Evolutionary conservation across 2,329 filamentous ascomycete species (phyloP), one percentile per base, ranked within the genome.

Genomic region (Niveomyces coronatus): DNA sequence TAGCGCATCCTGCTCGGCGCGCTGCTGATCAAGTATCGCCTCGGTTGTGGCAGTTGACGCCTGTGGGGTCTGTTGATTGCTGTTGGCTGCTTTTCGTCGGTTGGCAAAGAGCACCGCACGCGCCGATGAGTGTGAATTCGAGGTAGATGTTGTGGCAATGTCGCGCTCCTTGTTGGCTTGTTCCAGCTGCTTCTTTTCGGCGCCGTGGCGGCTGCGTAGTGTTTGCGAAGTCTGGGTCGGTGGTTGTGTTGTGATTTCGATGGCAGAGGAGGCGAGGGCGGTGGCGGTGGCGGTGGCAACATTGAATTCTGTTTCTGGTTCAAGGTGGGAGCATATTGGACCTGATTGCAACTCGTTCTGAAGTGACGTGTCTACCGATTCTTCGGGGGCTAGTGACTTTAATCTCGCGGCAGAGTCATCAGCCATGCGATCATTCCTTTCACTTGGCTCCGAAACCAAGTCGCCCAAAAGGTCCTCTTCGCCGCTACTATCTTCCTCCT

Each of bases 1-100:
- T 3, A 96, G 71, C 23, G 72, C 67, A 57, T 94, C 86, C 59
- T 95, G 88, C 62, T 94, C 86, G 38, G 67, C 68, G 37, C 85
- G 81, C 53, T 94, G 77, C 52, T 82, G 73, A 49, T 84, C 76
- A 30, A 94, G 73, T 22, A 87, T 71, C 1, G 78, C 71, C 62
- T 94, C 86, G 1, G 76, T 70, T 13, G 73, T 71, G 9, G 73
- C 65, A 1, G 67, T 67, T 4, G 67, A 62, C 4, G 58, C 50
- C 39, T 59, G 49, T 1, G 57, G 52, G 16, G 60, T 52, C 6
- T n/a, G n/a, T n/a, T n/a, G n/a, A n/a, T n/a, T n/a, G n/a, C n/a
- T n/a, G n/a, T n/a, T n/a, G n/a, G 60, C 49, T 9, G 61, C 50
- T 10, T 60, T 54, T 39, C 58, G 51, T 31, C 57, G 56, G 45